Base-by-base conservation (phyloP, 2,329 filamentous ascomycete genomes). In the Remersonia thermophila region DNA sequence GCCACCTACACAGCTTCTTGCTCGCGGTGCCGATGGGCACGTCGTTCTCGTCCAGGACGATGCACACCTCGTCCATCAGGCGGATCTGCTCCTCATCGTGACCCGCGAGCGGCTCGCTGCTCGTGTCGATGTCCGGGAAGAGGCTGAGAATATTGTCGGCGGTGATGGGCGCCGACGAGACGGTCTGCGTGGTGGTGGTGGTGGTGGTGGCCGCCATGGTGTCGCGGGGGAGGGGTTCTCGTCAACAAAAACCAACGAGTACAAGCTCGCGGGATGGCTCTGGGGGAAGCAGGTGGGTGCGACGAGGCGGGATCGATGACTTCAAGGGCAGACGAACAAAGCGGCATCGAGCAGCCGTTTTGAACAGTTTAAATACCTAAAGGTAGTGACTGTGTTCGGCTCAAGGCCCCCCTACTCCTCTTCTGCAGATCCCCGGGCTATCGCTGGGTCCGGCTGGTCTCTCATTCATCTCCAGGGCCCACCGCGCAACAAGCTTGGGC, bases 1-100 rank as follows among this genome's bases (percentile, higher is more conserved):
- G n/a, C n/a, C 35, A 71, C 80, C 49, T 65, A 93, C 91, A 98
- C 38, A 85, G 75, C 68, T 98, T 98, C 74, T 98, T 96, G 77
- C 83, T 94, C 35, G 85, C 89, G 48, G 85, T 94, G 45, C 91
- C 91, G 58, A 98, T 94, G 20, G 89, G 87, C 51, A 76, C 67
- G 59, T 96, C 91, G 52, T 96, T 74, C 52, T 93, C 78, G 60
- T 96, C 89, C 32, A 93, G 67, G 13, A 98, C 91, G 57, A 98
- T 96, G 71, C 91, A 98, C 33, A 95, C 82, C 66, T 96, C 91
- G 54, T 98, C 89, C 91, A 98, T 98, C 52, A 98, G 65, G 34
- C 89, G 80, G 53, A 95, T 94, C 66, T 98, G 91, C 67, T 96
- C 89, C 58, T 83, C 89, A 66, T 96, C 87, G 65, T 96, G 93